Conservation (phyloP, 176 grass and related monocot genomes). For the Oryza glaberrima region DNA sequence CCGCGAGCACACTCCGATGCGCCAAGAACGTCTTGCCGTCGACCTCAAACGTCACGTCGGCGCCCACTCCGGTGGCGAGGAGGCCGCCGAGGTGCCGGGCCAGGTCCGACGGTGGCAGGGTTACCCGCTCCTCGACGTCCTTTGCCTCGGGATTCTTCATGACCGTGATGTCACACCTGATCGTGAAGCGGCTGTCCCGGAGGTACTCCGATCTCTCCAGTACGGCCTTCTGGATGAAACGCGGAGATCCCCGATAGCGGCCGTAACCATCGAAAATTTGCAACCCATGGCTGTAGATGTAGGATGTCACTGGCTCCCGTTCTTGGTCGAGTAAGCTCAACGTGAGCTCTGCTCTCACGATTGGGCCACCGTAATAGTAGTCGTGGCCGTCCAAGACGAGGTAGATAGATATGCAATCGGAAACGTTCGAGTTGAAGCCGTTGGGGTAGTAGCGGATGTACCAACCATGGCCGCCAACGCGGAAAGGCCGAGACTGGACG, state of each 20-base stretch:
- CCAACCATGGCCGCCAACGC: not conserved
- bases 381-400: not conserved
- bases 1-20: constrained; percentile 14
- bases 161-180: not conserved
- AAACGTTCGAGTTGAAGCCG: not conserved
- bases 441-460: not conserved
- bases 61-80: constrained; percentile 2
- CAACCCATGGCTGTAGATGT: not conserved
- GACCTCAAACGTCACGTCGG: constrained; percentile 37
- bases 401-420: not conserved
- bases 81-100: constrained; percentile 19
- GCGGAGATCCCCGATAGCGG: too few species aligned
- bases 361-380: not conserved
- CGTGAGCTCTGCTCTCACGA: not conserved
- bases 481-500: not conserved
- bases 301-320: not conserved
- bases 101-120: constrained; percentile 9
- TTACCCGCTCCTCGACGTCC: not conserved
- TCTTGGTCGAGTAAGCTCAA: not conserved
- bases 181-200: not conserved
- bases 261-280: not conserved
- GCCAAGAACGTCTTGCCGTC: not conserved
- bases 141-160: not conserved
- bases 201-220: constrained; percentile 8
- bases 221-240: not conserved